Evolutionary conservation across 2,329 filamentous ascomycete species (phyloP).

Genomic region (Pyrenophora teres): DNA sequence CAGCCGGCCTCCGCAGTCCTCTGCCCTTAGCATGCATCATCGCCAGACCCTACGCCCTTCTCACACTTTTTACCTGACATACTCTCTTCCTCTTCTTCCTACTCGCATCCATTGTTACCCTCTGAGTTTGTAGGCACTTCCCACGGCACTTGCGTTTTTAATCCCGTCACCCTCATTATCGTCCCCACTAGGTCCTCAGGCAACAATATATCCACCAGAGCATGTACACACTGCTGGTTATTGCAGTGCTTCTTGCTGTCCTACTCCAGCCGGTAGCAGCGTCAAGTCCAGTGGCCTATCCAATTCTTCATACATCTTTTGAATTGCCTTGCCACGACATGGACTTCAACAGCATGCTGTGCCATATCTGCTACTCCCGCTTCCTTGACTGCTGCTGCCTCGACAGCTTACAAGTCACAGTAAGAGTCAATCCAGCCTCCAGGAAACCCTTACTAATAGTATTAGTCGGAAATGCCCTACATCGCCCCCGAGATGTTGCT

Average conservation of each 20-base stretch:
- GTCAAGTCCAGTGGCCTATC: constrained; percentile 33
- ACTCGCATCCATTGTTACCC: constrained; percentile 1
- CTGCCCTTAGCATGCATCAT: constrained; percentile 18
- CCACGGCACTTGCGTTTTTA: neutral
- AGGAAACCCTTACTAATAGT: constrained; percentile 6
- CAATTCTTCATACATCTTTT: constrained; percentile 23
- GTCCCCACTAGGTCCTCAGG: constrained; percentile 24
- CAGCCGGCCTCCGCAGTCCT: constrained; percentile 29
- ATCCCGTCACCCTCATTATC: constrained; percentile 11
- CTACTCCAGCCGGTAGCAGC: constrained; percentile 34
- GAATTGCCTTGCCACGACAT: constrained; percentile 31
- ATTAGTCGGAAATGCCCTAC: constrained; percentile 21
- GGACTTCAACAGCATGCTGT: constrained; percentile 23
- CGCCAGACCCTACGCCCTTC: constrained; percentile 18
- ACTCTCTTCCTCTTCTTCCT: constrained; percentile 9
- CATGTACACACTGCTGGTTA: constrained; percentile 38
- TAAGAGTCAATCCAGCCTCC: constrained; percentile 10
- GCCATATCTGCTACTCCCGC: constrained; percentile 30
- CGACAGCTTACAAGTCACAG: constrained; percentile 13
- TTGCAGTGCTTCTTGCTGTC: constrained; percentile 34
- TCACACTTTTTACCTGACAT: constrained; percentile 14
- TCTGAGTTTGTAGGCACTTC: constrained; percentile 3
- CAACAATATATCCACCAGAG: constrained; percentile 26
- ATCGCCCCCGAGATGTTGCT: constrained; percentile 3
- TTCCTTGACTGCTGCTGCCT: constrained; percentile 25